phyloP scores from a whole-genome alignment of 768 basidiomycete species.

The Agrocybe pediades region DNA sequence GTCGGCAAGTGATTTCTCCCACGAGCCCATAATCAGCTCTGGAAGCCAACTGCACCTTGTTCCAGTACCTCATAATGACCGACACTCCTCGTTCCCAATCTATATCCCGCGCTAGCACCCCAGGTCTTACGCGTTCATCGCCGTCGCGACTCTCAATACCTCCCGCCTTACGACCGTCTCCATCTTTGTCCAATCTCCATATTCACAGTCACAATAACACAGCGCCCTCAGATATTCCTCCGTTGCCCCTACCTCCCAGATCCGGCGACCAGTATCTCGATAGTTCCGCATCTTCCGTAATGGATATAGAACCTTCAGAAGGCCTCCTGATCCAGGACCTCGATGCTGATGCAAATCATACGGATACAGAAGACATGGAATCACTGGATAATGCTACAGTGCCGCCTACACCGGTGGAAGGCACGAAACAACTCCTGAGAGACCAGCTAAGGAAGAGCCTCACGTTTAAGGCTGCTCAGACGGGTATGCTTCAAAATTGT shows the following conservation, averaged over 20 bases:
- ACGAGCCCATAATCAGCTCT: too few relatives aligned
- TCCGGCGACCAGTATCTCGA: constrained; percentile 41
- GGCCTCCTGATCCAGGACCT: constrained; percentile 73
- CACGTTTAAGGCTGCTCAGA: constrained; percentile 47
- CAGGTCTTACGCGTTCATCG: constrained; percentile 32
- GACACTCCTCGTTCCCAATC: constrained; percentile 33
- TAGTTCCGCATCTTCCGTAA: constrained; percentile 72
- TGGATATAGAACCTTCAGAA: constrained; percentile 66
- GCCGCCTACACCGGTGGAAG: constrained; percentile 49
- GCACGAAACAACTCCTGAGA: constrained; percentile 63
- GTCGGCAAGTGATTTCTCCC: too few relatives aligned
- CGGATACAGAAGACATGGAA: constrained; percentile 53
- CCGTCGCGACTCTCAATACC: constrained; percentile 58
- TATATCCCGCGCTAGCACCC: constrained; percentile 28
- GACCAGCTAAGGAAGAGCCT: constrained; percentile 74
- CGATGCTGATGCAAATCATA: constrained; percentile 60
- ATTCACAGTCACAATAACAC: constrained; percentile 51
- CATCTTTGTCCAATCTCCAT: constrained; percentile 58
- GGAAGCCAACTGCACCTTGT: too few relatives aligned
- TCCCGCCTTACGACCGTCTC: constrained; percentile 49
- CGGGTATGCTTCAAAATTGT: constrained; percentile 38
- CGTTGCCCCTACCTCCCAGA: constrained; percentile 19
- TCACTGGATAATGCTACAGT: constrained; percentile 40
- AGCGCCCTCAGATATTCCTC: constrained; percentile 32
- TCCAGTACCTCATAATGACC: too few relatives aligned